Base-by-base conservation (phyloP, 1,284 basidiomycete genomes). In the Lignosus rhinocerotis region DNA sequence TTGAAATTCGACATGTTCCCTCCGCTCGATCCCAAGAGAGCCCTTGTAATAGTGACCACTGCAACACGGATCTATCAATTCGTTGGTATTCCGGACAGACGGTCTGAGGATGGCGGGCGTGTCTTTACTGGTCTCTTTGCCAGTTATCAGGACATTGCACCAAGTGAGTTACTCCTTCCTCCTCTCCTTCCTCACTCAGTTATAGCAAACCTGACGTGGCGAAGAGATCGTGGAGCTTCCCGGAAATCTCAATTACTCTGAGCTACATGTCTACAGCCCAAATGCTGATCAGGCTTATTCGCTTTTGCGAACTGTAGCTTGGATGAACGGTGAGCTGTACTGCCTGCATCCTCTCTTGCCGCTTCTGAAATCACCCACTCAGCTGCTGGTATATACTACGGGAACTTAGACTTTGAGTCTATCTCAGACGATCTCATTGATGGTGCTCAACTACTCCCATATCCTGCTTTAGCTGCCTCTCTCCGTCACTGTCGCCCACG, bases 61-160 rank as follows among this genome's bases (percentile, higher is more conserved):
- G 84, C 88, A 31, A 90, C 92, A 6, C 83, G 96, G 57, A 90
- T 98, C 67, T 97, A 97, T 70, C 95, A 98, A 70, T 94, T 96
- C 60, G 81, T 88, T 53, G 96, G 94, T 0, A 67, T 76, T 47
- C 80, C 85, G 19, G 87, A 90, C 53, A 79, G 80, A 61, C 82
- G 82, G 51, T 76, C 83, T 19, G 88, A 91, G 36, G 91, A 91
- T n/a, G 85, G 82, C 3, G 88, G 90, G 17, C 86, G 90, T 59
- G 83, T 93, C 30, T 89, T 92, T 66, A 84, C 88, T 39, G 79
- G 83, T 17, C 73, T 96, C 31, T 94, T 96, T 69, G 80, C 83
- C 38, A 76, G 78, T 10, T 92, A 93, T 64, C 78, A 86, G 42
- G 92, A 94, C 55, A 78, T 79, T 5, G 82, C 86, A 34, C 92